phyloP scores from a whole-genome alignment of 2,329 filamentous ascomycete genomes.

The Exophiala dermatitidis region DNA sequence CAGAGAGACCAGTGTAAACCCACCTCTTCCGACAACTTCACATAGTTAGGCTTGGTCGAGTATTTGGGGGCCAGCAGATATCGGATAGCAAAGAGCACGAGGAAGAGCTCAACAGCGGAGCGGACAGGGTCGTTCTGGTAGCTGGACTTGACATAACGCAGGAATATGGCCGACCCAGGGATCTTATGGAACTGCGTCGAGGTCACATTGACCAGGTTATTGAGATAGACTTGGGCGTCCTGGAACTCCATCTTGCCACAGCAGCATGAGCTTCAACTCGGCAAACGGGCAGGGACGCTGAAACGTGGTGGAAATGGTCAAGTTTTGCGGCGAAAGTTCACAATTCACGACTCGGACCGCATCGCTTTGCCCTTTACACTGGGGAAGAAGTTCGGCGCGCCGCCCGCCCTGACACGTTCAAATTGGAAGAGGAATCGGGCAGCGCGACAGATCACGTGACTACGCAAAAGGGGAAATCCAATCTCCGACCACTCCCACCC shows the following conservation, averaged over 20 bases:
- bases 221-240: conserved; percentile 45
- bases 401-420: too few species aligned
- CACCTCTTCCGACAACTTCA: conserved; percentile 77
- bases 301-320: too few species aligned
- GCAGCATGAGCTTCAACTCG: neutral
- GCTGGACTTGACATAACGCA: conserved; percentile 92
- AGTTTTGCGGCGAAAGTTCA: too few species aligned
- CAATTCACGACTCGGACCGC: too few species aligned
- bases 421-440: too few species aligned
- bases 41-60: conserved; percentile 83
- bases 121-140: conserved; percentile 96
- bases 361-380: too few species aligned
- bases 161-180: conserved; percentile 85
- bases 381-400: too few species aligned
- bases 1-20: conserved; percentile 13
- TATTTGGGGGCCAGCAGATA: conserved; percentile 91
- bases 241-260: conserved; percentile 47
- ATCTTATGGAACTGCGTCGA: conserved; percentile 73
- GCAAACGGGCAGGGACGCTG: too few species aligned
- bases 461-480: too few species aligned
- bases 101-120: conserved; percentile 83
- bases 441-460: too few species aligned
- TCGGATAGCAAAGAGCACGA: conserved; percentile 90
- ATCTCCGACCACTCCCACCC: too few species aligned
- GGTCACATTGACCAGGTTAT: conserved; percentile 49